These are phyloP conservation scores for Diaporthe humulicola DNA, from an alignment of 2,329 filamentous ascomycete genomes.

Conservation along the genomic window DNA sequence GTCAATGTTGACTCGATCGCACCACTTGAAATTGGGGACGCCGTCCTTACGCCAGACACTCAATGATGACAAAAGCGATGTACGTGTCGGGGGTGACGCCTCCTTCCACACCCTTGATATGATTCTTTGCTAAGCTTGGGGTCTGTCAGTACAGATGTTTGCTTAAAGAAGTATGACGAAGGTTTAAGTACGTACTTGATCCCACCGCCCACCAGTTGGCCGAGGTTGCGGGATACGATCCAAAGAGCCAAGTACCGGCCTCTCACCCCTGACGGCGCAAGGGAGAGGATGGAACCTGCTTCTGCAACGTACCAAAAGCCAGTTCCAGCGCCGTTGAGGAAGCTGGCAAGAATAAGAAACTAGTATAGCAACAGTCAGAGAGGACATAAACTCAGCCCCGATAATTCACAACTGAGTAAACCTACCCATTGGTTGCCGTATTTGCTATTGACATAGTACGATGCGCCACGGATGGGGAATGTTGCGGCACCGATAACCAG, in stretches of 20 bases:
- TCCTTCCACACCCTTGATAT: constrained; percentile 51
- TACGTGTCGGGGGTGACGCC: constrained; percentile 60
- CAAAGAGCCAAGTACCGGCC: constrained; percentile 62
- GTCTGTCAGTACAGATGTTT: background rate
- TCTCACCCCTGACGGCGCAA: constrained; percentile 59
- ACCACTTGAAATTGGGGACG: too few species aligned
- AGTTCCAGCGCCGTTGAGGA: constrained; percentile 54
- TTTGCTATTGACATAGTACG: constrained; percentile 63
- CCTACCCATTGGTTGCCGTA: constrained; percentile 62
- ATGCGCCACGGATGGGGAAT: constrained; percentile 60
- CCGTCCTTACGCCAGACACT: constrained; percentile 55
- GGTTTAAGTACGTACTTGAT: constrained; percentile 53
- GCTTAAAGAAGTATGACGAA: background rate
- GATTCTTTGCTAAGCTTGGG: constrained; percentile 52
- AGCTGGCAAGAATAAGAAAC: constrained; percentile 56
- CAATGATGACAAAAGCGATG: constrained; percentile 61
- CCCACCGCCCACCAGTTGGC: constrained; percentile 60
- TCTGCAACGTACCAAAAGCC: constrained; percentile 65
- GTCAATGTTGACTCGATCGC: background rate
- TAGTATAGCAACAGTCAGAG: constrained; percentile 36
- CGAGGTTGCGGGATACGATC: constrained; percentile 61
- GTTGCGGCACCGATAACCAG: constrained; percentile 57
- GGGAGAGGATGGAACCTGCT: constrained; percentile 61
- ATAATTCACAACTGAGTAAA: background rate
- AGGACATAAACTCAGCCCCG: background rate